phyloP scores from a whole-genome alignment of 768 basidiomycete genomes.

The button mushroom (Agaricus bisporus) region DNA sequence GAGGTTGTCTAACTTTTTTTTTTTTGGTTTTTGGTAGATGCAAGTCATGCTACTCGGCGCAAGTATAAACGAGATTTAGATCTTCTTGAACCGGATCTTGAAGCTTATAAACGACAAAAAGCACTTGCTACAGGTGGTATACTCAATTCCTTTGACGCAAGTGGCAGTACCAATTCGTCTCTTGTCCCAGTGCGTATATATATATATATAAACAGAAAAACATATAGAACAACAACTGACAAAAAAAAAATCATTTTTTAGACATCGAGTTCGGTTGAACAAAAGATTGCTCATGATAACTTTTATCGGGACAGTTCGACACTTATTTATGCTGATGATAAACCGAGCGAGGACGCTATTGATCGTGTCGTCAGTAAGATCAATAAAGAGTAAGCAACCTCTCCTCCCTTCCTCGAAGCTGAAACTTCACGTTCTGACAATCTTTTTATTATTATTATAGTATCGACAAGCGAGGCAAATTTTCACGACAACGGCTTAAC shows the following conservation, averaged over 20 bases:
- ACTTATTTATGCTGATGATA: slow-evolving; percentile 90
- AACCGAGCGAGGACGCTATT: slow-evolving; percentile 92
- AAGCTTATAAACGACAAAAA: slow-evolving; percentile 84
- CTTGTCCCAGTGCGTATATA: slow-evolving; percentile 31
- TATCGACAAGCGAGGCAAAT: slow-evolving; percentile 85
- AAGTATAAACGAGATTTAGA: slow-evolving; percentile 92
- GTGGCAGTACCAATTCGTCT: slow-evolving; percentile 30
- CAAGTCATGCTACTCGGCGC: slow-evolving; percentile 81
- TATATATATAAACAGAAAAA: too few relatives aligned
- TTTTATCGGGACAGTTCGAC: slow-evolving; percentile 93
- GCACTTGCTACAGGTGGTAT: slow-evolving; percentile 80
- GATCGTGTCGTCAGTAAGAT: slow-evolving; percentile 89
- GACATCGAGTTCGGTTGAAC: slow-evolving; percentile 27
- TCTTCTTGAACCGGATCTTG: slow-evolving; percentile 81
- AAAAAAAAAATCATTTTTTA: slow-evolving; percentile 17
- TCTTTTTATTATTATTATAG: slow-evolving; percentile 39
- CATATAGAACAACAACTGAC: too few relatives aligned
- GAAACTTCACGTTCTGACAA: not conserved
- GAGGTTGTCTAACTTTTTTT: too few relatives aligned
- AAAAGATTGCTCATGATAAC: slow-evolving; percentile 67
- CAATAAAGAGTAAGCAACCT: slow-evolving; percentile 76
- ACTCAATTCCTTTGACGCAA: slow-evolving; percentile 53
- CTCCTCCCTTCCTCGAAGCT: not conserved
- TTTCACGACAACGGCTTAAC: slow-evolving; percentile 83
- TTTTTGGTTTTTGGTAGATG: slow-evolving; percentile 54